phyloP scores from a whole-genome alignment of 176 grass and related monocot species.

The Elymus sibiricus region DNA sequence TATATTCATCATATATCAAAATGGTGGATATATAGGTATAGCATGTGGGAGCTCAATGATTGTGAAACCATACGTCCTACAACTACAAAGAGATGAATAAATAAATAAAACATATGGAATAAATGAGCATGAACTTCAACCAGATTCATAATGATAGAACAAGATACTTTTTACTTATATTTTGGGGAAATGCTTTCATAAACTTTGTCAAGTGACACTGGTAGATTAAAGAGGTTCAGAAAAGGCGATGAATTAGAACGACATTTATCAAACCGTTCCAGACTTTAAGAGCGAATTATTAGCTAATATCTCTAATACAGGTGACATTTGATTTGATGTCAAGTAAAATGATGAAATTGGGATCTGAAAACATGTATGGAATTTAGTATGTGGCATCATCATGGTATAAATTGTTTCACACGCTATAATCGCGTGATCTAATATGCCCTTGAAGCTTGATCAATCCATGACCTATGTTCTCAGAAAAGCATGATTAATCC shows the following conservation, averaged over 20 bases:
- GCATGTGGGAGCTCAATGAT: not conserved
- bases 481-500: not conserved
- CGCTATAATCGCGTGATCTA: not conserved
- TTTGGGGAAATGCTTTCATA: not conserved
- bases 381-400: not conserved
- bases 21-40: not conserved
- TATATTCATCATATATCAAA: not conserved
- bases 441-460: not conserved
- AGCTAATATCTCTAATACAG: not conserved
- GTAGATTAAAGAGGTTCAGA: not conserved
- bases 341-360: not conserved
- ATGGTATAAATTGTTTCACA: not conserved
- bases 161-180: not conserved
- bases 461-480: not conserved
- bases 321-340: not conserved
- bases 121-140: conserved; percentile 2
- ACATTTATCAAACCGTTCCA: not conserved
- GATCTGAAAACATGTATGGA: not conserved
- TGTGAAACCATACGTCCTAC: not conserved
- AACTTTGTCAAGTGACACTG: not conserved
- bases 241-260: not conserved
- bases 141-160: not conserved
- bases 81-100: not conserved
- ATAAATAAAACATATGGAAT: not conserved
- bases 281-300: not conserved